These are phyloP conservation scores for Lactarius vividus DNA, from an alignment of 768 basidiomycete species.

Conservation along the genomic window DNA sequence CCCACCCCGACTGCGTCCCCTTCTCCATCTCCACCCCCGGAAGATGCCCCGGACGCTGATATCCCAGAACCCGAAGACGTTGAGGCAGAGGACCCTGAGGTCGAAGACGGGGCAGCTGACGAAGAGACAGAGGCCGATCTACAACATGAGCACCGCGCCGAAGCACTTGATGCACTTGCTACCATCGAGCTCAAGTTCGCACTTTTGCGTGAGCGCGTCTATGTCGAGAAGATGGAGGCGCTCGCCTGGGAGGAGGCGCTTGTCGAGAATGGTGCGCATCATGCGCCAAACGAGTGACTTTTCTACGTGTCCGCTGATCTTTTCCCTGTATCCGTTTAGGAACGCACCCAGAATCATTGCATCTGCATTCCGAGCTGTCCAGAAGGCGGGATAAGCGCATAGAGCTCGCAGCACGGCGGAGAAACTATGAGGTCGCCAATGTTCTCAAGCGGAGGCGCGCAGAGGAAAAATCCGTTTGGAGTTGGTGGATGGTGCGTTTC, in stretches of 20 bases:
- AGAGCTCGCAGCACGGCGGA: conserved; percentile 73
- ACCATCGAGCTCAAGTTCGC: conserved; percentile 94
- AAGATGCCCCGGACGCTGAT: conserved; percentile 27
- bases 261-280: conserved; percentile 65
- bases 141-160: conserved; percentile 78
- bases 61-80: conserved; percentile 30
- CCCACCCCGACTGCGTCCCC: conserved; percentile 21
- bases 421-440: conserved; percentile 63
- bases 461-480: conserved; percentile 80
- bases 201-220: conserved; percentile 77
- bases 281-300: conserved; percentile 5
- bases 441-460: conserved; percentile 58
- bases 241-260: conserved; percentile 85
- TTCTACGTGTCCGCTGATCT: conserved; percentile 6
- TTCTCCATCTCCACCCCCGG: conserved; percentile 22
- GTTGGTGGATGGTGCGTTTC: conserved; percentile 62
- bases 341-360: conserved; percentile 81
- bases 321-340: conserved; percentile 42
- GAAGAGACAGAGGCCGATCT: conserved; percentile 60
- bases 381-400: conserved; percentile 78
- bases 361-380: conserved; percentile 75
- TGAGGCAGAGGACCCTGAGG: conserved; percentile 31
- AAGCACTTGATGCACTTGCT: conserved; percentile 85
- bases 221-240: conserved; percentile 92
- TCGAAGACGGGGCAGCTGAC: conserved; percentile 32